A percentile compares a stretch with the other conserved stretches of the same genome.
phyloP scores from a whole-genome alignment of 2,329 filamentous ascomycete species.

The Aspergillus ustus region DNA sequence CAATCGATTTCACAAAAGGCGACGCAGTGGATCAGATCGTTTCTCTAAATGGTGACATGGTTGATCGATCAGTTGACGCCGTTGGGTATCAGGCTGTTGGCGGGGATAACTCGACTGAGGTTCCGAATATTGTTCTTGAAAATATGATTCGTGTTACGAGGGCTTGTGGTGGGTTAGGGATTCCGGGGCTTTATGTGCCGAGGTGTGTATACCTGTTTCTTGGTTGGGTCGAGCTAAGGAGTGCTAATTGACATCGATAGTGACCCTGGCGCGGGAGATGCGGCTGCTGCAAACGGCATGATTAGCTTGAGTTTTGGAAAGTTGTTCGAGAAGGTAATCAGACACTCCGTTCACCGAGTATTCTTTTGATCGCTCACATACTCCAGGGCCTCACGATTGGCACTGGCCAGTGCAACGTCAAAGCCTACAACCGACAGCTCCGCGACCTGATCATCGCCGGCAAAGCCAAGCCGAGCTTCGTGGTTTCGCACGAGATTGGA shows the following conservation, averaged over 20 bases:
- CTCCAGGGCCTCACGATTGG: constrained; percentile 61
- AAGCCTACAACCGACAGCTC: constrained; percentile 69
- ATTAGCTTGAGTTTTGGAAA: constrained; percentile 69
- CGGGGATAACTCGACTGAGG: constrained; percentile 60
- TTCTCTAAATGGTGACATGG: constrained; percentile 61
- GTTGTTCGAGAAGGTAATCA: constrained; percentile 66
- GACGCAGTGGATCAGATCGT: constrained; percentile 65
- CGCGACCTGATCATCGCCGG: constrained; percentile 68
- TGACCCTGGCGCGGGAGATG: constrained; percentile 67
- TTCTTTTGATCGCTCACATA: background rate
- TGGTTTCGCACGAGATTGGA: constrained; percentile 67
- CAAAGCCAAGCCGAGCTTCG: constrained; percentile 68
- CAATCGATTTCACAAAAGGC: constrained; percentile 64
- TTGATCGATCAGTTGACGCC: constrained; percentile 67
- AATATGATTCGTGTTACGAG: constrained; percentile 67
- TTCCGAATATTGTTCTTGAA: constrained; percentile 54
- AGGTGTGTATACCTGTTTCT: constrained; percentile 24
- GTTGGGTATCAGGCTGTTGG: constrained; percentile 69
- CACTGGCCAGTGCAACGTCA: constrained; percentile 71
- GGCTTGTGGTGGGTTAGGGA: constrained; percentile 65
- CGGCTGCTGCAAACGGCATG: constrained; percentile 65
- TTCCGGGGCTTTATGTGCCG: constrained; percentile 60
- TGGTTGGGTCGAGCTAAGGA: background rate
- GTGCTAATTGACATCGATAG: constrained; percentile 9
- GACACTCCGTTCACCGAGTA: background rate